phyloP scores from a whole-genome alignment of 768 basidiomycete genomes.

The Mycena floridula region DNA sequence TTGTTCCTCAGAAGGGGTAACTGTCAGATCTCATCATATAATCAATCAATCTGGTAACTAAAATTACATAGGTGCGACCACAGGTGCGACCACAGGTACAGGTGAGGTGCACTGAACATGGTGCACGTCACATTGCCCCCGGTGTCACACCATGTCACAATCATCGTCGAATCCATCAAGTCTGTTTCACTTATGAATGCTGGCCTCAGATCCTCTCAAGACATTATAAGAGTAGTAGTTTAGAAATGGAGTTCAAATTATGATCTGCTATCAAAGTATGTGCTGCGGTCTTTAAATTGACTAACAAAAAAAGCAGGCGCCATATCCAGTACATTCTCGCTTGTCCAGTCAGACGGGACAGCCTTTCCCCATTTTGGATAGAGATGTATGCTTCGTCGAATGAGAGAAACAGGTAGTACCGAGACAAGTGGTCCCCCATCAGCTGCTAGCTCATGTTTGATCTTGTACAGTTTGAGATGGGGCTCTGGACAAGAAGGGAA shows the following conservation, averaged over 20 bases:
- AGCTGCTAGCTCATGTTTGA: neutral
- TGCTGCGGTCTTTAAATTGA: conserved; percentile 3
- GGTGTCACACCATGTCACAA: too few relatives aligned
- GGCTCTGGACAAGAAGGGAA: neutral
- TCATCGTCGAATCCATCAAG: too few relatives aligned
- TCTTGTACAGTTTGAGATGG: neutral
- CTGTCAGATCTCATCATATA: too few relatives aligned
- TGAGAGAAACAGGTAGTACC: neutral
- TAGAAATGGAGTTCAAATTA: neutral
- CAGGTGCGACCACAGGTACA: too few relatives aligned
- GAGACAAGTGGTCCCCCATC: neutral
- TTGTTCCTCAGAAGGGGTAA: too few relatives aligned
- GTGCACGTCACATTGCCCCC: too few relatives aligned
- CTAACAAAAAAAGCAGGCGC: conserved; percentile 14
- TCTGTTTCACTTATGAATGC: too few relatives aligned
- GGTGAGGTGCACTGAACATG: too few relatives aligned
- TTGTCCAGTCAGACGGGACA: conserved; percentile 14
- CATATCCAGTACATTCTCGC: conserved; percentile 7
- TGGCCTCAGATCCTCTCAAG: neutral
- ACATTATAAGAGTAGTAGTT: too few relatives aligned
- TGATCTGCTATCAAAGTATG: neutral
- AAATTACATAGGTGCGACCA: too few relatives aligned
- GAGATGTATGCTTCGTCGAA: conserved; percentile 14
- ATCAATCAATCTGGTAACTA: too few relatives aligned
- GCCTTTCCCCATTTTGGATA: conserved; percentile 12